These are phyloP conservation scores for Kappamyces sp. DNA, from an alignment of 192 early-diverging fungal species.

Conservation along the genomic window DNA sequence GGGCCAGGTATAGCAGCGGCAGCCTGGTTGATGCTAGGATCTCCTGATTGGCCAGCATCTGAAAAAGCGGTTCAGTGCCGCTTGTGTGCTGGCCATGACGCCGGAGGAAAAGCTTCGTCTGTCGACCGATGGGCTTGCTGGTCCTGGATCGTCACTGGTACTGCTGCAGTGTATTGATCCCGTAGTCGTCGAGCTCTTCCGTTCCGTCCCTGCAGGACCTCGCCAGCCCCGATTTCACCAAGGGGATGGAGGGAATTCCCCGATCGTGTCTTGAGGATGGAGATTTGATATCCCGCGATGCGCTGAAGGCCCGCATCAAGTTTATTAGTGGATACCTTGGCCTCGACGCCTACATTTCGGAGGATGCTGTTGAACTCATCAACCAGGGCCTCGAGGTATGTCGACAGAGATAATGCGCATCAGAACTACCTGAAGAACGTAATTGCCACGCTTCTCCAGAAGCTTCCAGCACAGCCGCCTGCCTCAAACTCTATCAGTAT, in stretches of 20 bases:
- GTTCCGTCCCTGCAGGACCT: too few relatives aligned
- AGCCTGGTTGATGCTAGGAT: background rate
- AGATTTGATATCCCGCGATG: conserved; percentile 7
- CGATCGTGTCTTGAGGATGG: conserved; percentile 15
- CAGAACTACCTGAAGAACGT: conserved; percentile 16
- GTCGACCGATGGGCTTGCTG: too few relatives aligned
- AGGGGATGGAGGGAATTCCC: conserved; percentile 16
- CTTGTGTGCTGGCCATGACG: background rate
- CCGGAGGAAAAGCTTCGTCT: conserved; percentile 5
- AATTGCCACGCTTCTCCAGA: too few relatives aligned
- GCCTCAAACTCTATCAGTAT: too few relatives aligned
- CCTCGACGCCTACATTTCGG: conserved; percentile 2
- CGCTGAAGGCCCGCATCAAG: conserved; percentile 6
- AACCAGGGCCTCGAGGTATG: conserved; percentile 10
- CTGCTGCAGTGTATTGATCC: too few relatives aligned
- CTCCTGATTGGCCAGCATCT: conserved; percentile 6
- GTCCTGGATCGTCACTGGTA: too few relatives aligned
- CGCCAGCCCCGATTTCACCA: background rate
- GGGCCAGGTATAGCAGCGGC: background rate
- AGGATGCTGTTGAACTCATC: conserved; percentile 5
- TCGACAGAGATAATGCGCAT: background rate
- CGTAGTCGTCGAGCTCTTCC: too few relatives aligned
- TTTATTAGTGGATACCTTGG: conserved; percentile 17
- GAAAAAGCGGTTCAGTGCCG: background rate
- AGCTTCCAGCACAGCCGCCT: too few relatives aligned